Percentiles rank a stretch among this genome's conserved stretches.
These are phyloP conservation scores for Leavenworthia alabamica DNA, from an alignment of 345 rosid genomes.

Conservation along the genomic window DNA sequence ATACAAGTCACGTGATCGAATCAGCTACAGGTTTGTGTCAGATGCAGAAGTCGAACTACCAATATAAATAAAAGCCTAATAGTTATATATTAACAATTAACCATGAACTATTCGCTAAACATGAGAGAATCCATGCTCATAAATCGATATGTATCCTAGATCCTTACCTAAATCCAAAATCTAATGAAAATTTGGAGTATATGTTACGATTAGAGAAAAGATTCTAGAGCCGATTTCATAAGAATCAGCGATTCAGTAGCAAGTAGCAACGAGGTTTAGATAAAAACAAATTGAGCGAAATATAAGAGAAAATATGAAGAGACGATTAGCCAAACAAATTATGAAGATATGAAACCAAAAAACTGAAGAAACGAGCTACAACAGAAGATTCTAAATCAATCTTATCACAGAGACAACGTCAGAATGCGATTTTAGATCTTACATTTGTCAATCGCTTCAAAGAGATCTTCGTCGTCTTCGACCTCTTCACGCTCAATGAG, in stretches of 20 bases:
- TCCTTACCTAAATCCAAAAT: neutral
- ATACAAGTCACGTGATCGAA: neutral
- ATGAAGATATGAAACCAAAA: constrained; percentile 1
- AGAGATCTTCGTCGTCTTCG: constrained; percentile 63
- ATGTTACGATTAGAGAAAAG: neutral
- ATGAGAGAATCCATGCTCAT: neutral
- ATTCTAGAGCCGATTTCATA: neutral
- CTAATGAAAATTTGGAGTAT: neutral
- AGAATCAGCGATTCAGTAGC: neutral
- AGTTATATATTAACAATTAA: neutral
- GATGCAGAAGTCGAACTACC: neutral
- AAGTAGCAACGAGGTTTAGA: neutral
- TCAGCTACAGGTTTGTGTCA: constrained; percentile 1
- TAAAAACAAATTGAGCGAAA: neutral
- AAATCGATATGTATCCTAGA: neutral
- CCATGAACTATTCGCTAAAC: neutral
- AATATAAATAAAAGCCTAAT: neutral
- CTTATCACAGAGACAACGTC: neutral
- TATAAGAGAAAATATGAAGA: neutral
- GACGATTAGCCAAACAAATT: neutral
- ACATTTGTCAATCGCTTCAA: constrained; percentile 75
- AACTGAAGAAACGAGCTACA: neutral
- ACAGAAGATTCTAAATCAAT: neutral
- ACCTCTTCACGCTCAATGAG: constrained; percentile 63
- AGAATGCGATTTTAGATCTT: constrained; percentile 14